Evolutionary conservation across 331 rosid species (phyloP).

Genomic region (Saraca asoca): DNA sequence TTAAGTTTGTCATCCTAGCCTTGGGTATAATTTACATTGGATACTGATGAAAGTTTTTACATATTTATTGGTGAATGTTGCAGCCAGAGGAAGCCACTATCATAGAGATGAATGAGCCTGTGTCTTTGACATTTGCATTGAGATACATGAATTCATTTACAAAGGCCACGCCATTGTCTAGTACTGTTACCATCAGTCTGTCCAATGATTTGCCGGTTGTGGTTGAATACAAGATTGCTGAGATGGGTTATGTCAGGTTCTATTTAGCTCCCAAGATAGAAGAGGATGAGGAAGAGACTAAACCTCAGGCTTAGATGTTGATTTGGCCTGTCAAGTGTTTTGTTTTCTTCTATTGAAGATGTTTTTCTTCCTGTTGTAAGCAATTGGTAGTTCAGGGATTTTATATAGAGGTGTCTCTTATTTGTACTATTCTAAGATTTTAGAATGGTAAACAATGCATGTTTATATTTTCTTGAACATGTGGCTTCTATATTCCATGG

Average conservation of each 20-base stretch:
- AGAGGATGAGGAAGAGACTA: constrained; percentile 87
- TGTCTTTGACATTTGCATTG: constrained; percentile 77
- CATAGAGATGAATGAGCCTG: constrained; percentile 86
- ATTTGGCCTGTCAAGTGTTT: not conserved
- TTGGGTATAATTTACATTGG: not conserved
- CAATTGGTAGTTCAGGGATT: constrained; percentile 4
- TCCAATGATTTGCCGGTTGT: constrained; percentile 86
- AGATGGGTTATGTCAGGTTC: constrained; percentile 92
- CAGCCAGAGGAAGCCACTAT: constrained; percentile 93
- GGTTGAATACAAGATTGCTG: constrained; percentile 94
- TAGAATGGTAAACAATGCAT: not conserved
- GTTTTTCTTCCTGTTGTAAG: not conserved
- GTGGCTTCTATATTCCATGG: not conserved
- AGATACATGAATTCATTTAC: constrained; percentile 95
- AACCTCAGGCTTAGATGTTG: constrained; percentile 46
- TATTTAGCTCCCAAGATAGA: constrained; percentile 95
- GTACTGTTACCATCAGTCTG: constrained; percentile 70
- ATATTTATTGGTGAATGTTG: constrained; percentile 27
- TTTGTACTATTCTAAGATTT: not conserved
- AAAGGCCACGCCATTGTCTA: constrained; percentile 82
- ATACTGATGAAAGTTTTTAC: not conserved
- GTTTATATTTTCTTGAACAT: not conserved
- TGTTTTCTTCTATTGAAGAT: not conserved
- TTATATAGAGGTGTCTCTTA: not conserved
- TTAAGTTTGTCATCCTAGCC: not conserved